A percentile compares a stretch with the other conserved stretches of the same genome.
Evolutionary conservation across 805 yeast genomes (phyloP).

Genomic region (Sugiyamaella marilandica): DNA sequence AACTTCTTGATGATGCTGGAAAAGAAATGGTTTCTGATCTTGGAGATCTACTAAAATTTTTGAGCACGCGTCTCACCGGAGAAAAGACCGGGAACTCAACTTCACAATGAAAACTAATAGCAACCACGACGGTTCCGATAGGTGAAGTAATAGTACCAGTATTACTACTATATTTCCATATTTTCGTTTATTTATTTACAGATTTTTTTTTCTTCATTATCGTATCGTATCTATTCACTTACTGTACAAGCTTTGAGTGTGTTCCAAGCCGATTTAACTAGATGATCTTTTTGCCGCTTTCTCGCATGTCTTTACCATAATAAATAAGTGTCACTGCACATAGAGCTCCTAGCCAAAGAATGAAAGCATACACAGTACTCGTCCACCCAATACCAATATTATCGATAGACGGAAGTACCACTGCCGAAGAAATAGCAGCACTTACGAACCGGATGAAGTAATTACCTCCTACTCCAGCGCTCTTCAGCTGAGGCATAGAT

Average conservation of each 20-base stretch:
- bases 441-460: constrained; percentile 48
- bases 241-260: too few relatives aligned
- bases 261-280: not conserved
- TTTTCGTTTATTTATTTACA: not conserved
- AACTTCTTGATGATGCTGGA: not conserved
- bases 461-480: constrained; percentile 54
- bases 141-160: not conserved
- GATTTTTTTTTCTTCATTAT: too few relatives aligned
- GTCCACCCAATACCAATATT: constrained; percentile 56
- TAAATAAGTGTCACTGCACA: constrained; percentile 34
- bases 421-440: constrained; percentile 49
- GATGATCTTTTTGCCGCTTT: constrained; percentile 2
- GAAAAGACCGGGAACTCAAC: not conserved
- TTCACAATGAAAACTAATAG: too few relatives aligned
- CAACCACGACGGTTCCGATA: not conserved
- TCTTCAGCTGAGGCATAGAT: constrained; percentile 48
- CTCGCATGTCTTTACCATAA: constrained; percentile 40
- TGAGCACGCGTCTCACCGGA: not conserved
- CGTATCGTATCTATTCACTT: too few relatives aligned
- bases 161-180: not conserved
- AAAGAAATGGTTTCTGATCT: not conserved
- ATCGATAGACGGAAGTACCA: constrained; percentile 43
- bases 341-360: constrained; percentile 38
- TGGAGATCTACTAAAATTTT: constrained; percentile 3
- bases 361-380: constrained; percentile 45